Base-by-base conservation (phyloP, 106 monocot genomes). In the Amphibolis antarctica region DNA sequence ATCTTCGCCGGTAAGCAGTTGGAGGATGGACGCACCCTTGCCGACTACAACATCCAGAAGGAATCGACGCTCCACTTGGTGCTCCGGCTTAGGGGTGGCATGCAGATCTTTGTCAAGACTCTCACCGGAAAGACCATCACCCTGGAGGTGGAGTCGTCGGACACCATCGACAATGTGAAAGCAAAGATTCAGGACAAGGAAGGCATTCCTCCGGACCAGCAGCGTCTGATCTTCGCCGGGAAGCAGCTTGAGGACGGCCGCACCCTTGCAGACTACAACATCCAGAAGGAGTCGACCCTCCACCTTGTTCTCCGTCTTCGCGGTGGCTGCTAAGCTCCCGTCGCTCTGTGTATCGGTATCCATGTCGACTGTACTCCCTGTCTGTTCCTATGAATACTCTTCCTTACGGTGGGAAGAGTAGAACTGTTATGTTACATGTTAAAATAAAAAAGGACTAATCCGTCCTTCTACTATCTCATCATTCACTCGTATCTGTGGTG, bases 21-120 rank as follows among this genome's bases (percentile, higher is more conserved):
- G 4, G 77, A 77, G 60, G 77, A 77, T 36, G 69, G 69, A 6
- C 55, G 68, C 45, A 77, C 77, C 12, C 31, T 71, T n/a, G 71
- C 71, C 0, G 83, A 83, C 42, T 83, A 83, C 69, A 83, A 83
- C 26, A 81, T 81, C 42, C 81, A 81, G 57, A 82, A 82, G 82
- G 82, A 82, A 48, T 78, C 77, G 1, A 82, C 77, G 59, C 82
- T 77, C 12, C 81, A 81, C 25, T 61, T 81, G 3, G 81, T 81
- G 1, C 74, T 82, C 53, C 52, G 82, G 0, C 62, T 78, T 7
- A 44, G 77, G 49, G 74, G 77, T 59, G 64, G 81, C 0, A 77
- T 77, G 77, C 77, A 77, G 66, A 77, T 77, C 22, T 77, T 77
- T 21, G 77, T 77, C 27, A 77, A 77, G 66, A 77, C 77, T 11